Base-by-base conservation (phyloP, 805 yeast species). In the Geotrichum ghanense region DNA sequence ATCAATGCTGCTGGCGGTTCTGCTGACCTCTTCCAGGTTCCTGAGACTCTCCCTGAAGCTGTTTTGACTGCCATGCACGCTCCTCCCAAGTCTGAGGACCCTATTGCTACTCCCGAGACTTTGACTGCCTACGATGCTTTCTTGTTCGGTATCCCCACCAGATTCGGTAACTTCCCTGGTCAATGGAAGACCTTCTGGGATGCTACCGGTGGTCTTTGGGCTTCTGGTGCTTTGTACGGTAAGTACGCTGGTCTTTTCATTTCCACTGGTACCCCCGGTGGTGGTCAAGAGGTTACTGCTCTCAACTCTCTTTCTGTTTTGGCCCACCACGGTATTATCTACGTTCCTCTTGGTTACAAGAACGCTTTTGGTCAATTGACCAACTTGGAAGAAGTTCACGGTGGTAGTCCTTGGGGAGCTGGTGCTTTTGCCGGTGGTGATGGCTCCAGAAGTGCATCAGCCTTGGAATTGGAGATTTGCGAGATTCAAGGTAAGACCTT, bases 401-500 rank as follows among this genome's bases (percentile, higher is more conserved):
- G 95, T 53, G 84, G 83, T 47, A 75, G 88, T 20, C 76, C 95
- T 42, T 86, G 88, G 87, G 95, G 95, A 62, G 83, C 95, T 26
- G 95, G 95, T 55, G 68, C 84, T 34, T 70, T 73, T 57, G 88
- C 95, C 24, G 84, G 78, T 44, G 70, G 73, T 45, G 90, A 82
- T 59, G 95, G 94, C 44, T 74, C 83, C 5, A 78, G 94, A 69
- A 68, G 70, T 56, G 82, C 87, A 26, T 56, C 79, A 40, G 72
- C 68, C 17, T 67, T 81, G 48, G 95, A 86, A 65, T 66, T 73
- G 61, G 72, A 73, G 55, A 62, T 84, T 50, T 90, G 87, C 22
- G 59, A 60, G 43, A 67, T 66, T 49, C 95, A 86, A 69, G 95
- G 95, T 60, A 62, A 68, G 50, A 61, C 70, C 35, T 86, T 86